Evolutionary conservation across 2,329 filamentous ascomycete genomes (phyloP).

Genomic region (Sphaerulina vaccinii): DNA sequence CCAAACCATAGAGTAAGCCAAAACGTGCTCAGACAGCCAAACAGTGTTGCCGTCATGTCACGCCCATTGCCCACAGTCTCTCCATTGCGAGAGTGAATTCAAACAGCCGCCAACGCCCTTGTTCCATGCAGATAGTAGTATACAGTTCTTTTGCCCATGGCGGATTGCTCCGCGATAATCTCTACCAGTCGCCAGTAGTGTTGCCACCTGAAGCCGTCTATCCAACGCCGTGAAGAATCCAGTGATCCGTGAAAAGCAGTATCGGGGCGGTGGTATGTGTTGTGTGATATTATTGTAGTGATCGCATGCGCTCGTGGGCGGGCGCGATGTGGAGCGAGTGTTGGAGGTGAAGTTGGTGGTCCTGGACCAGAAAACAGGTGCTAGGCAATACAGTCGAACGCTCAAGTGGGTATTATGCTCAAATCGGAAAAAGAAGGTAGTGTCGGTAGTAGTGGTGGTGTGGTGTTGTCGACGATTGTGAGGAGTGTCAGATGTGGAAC

Average conservation of each 20-base stretch:
- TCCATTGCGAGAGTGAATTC: conserved; percentile 1
- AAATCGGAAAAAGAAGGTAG: conserved; percentile 12
- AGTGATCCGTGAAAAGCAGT: conserved; percentile 15
- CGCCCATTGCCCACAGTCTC: not conserved
- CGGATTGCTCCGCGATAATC: conserved; percentile 25
- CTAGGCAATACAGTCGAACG: conserved; percentile 22
- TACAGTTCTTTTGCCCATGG: conserved; percentile 20
- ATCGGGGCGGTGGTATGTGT: conserved; percentile 2
- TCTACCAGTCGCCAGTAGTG: conserved; percentile 20
- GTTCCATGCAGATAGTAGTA: conserved; percentile 19
- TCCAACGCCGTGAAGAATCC: conserved; percentile 20
- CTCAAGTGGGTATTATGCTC: conserved; percentile 27
- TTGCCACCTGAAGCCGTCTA: conserved; percentile 22
- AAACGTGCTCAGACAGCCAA: not conserved
- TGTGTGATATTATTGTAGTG: conserved; percentile 10
- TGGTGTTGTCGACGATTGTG: conserved; percentile 14
- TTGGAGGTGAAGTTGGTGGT: conserved; percentile 1
- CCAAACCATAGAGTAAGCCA: not conserved
- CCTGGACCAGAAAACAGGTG: conserved; percentile 14
- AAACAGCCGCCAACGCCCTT: conserved; percentile 18
- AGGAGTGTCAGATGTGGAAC: conserved; percentile 1
- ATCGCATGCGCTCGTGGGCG: conserved; percentile 1
- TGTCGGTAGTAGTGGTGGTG: conserved; percentile 8
- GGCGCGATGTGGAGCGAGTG: conserved; percentile 1
- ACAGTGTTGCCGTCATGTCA: conserved; percentile 3